phyloP scores from a whole-genome alignment of 2,329 filamentous ascomycete genomes.

The Apiospora saccharicola region DNA sequence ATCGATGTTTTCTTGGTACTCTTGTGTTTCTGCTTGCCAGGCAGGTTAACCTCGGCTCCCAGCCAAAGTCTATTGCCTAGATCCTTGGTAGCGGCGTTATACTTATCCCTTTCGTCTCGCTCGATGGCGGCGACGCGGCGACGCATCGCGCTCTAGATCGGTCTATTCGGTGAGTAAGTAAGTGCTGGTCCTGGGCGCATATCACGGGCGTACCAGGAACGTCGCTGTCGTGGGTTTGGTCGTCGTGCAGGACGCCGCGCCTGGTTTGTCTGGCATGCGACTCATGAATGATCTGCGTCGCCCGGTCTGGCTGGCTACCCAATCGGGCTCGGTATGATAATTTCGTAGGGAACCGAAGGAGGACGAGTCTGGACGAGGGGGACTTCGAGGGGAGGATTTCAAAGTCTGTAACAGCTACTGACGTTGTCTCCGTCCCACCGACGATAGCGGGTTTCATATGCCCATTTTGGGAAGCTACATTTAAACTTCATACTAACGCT shows the following conservation, averaged over 20 bases:
- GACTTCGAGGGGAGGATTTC: neutral
- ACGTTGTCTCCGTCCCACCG: slow-evolving; percentile 19
- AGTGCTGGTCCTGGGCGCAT: slow-evolving; percentile 16
- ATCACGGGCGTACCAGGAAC: neutral
- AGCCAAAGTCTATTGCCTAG: neutral
- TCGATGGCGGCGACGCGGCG: neutral
- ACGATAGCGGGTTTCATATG: slow-evolving; percentile 19
- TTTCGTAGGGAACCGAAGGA: neutral
- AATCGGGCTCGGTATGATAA: neutral
- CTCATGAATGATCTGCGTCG: neutral
- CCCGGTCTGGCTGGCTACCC: neutral
- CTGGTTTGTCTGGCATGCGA: neutral
- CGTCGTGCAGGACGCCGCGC: neutral
- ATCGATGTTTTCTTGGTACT: slow-evolving; percentile 12
- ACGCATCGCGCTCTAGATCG: neutral
- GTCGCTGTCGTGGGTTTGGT: neutral
- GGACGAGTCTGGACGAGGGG: too few relatives aligned
- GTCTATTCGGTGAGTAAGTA: neutral
- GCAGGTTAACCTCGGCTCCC: neutral
- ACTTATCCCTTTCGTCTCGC: slow-evolving; percentile 1
- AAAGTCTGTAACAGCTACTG: slow-evolving; percentile 18
- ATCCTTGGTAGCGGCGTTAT: neutral
- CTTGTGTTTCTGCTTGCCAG: neutral
- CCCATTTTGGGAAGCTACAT: slow-evolving; percentile 17
- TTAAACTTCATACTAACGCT: slow-evolving; percentile 21